Conservation (phyloP, 2,329 filamentous ascomycete species). For the Epichloe glyceriae region DNA sequence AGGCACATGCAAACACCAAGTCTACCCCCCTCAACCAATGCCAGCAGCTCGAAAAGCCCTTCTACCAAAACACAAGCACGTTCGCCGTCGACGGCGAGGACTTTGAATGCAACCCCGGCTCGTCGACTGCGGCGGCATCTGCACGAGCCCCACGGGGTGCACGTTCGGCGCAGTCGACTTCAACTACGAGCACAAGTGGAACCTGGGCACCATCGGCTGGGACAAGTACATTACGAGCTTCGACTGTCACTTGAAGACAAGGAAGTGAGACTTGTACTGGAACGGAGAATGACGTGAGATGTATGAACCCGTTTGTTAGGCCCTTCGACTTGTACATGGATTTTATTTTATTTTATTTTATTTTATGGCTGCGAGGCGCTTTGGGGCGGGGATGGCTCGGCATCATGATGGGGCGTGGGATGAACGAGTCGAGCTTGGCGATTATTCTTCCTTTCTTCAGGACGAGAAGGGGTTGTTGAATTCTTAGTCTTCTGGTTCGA, state of each 20-base stretch:
- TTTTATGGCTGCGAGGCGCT: not conserved
- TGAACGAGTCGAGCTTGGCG: too few species aligned
- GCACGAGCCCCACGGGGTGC: conserved; percentile 38
- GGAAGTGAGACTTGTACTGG: not conserved
- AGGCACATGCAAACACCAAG: conserved; percentile 30
- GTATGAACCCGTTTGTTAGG: not conserved
- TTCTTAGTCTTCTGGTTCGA: too few species aligned
- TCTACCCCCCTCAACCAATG: conserved; percentile 32
- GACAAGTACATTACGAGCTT: conserved; percentile 24
- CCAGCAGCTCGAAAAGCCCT: conserved; percentile 30
- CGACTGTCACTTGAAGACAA: conserved; percentile 13
- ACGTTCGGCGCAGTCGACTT: conserved; percentile 36
- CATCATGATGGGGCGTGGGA: not conserved
- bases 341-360: too few species aligned
- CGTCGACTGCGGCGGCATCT: conserved; percentile 28
- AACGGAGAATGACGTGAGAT: not conserved
- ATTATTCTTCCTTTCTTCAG: not conserved
- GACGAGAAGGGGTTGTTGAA: not conserved
- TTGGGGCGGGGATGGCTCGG: conserved; percentile 2
- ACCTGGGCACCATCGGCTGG: conserved; percentile 34
- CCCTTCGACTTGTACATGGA: not conserved
- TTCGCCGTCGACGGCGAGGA: conserved; percentile 37
- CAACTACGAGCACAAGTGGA: conserved; percentile 31
- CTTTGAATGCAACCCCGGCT: conserved; percentile 34
- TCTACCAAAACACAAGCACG: conserved; percentile 29